A percentile compares a stretch with the other conserved stretches of the same genome.
Conservation (phyloP, 306 rosid genomes). For the Dryas alaskensis region DNA sequence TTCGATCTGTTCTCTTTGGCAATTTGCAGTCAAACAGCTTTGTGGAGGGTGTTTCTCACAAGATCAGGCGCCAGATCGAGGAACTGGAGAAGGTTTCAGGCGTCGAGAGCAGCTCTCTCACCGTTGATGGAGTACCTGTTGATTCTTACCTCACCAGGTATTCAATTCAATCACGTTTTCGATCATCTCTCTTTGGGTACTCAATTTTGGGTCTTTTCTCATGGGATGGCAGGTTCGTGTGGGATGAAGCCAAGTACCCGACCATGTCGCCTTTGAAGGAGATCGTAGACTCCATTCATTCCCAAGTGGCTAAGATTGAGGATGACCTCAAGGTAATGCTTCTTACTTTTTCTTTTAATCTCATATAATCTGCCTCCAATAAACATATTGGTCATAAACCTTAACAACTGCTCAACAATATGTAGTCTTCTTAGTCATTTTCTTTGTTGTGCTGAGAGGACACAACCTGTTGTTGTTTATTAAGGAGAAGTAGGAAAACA, state of each 20-base stretch:
- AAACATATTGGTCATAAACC: neutral
- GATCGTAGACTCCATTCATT: constrained; percentile 67
- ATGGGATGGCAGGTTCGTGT: constrained; percentile 55
- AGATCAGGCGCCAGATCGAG: constrained; percentile 97
- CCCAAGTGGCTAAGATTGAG: constrained; percentile 85
- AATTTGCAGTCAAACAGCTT: constrained; percentile 71
- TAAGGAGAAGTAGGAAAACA: neutral
- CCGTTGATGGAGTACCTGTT: constrained; percentile 94
- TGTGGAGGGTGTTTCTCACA: constrained; percentile 78
- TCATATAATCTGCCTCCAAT: neutral
- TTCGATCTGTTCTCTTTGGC: constrained; percentile 11
- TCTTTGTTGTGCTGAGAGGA: neutral
- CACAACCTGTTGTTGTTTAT: neutral
- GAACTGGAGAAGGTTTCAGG: constrained; percentile 74
- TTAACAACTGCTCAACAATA: neutral
- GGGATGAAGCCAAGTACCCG: constrained; percentile 97
- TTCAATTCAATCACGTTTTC: neutral
- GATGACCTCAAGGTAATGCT: constrained; percentile 80
- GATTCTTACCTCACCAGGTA: constrained; percentile 93
- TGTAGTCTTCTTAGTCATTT: neutral
- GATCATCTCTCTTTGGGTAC: neutral
- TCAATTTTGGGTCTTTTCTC: constrained; percentile 7
- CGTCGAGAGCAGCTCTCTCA: constrained; percentile 54
- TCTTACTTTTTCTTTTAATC: neutral
- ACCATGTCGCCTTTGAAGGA: constrained; percentile 83